A percentile compares a stretch with the other conserved stretches of the same genome.
Conservation (phyloP, 1,284 basidiomycete species). For the Papiliotrema flavescens region DNA sequence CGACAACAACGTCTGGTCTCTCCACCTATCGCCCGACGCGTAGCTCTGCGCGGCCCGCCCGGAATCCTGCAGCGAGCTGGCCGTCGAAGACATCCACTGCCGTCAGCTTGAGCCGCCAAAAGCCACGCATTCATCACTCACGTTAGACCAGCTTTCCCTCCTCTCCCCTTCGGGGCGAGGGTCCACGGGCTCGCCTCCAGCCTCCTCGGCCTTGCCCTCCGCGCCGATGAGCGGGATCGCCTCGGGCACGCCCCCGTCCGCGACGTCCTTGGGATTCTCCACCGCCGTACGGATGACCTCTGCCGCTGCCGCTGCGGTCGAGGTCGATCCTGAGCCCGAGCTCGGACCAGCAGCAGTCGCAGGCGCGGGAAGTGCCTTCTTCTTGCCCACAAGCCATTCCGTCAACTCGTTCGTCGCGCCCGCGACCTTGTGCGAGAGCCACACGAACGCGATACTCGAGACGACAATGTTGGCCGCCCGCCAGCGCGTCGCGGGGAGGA, state of each 20-base stretch:
- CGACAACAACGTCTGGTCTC: constrained; percentile 28
- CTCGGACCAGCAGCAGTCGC: constrained; percentile 6
- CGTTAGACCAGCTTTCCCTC: constrained; percentile 22
- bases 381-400: constrained; percentile 60
- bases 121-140: constrained; percentile 8
- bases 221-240: constrained; percentile 45
- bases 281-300: constrained; percentile 17
- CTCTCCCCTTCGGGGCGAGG: constrained; percentile 3
- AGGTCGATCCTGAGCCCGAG: not conserved
- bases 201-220: constrained; percentile 19
- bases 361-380: constrained; percentile 38
- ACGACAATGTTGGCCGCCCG: constrained; percentile 71
- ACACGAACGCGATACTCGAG: constrained; percentile 72
- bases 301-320: constrained; percentile 1
- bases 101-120: not conserved
- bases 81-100: constrained; percentile 32
- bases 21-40: constrained; percentile 20
- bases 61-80: constrained; percentile 12
- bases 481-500: constrained; percentile 70
- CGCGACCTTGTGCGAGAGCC: constrained; percentile 69
- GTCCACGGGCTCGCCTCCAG: constrained; percentile 4
- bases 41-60: constrained; percentile 23
- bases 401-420: constrained; percentile 71
- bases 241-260: constrained; percentile 38
- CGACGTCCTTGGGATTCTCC: constrained; percentile 29